Base-by-base conservation (phyloP, 257 asterid species). In the Penstemon barbatus region DNA sequence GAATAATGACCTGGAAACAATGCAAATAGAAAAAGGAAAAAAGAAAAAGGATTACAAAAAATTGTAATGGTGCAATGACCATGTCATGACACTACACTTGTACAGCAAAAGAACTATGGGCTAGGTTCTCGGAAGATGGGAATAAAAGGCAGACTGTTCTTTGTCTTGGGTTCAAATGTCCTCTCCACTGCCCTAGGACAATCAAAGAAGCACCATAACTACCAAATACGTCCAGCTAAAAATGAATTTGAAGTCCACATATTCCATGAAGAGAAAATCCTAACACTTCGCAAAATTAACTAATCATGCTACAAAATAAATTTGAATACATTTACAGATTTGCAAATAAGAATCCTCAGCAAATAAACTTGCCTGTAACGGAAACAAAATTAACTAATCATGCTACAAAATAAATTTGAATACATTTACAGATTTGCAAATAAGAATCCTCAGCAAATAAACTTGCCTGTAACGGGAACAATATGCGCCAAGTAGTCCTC, bases 381-480 rank as follows among this genome's bases (percentile, higher is more conserved):
- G 99, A 71, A 91, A 81, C 63, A 86, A 76, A 55, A 38, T 25
- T 71, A 62, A 68, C 69, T 72, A 11, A 65, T 53, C 63, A 43
- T 46, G 49, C 40, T 13, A 45, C n/a, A 49, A 51, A 51, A 40
- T 11, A 9, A 64, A 56, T 55, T 55, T 18, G 38, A 48, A 61
- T 57, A 54, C 36, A 48, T 49, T 19, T 2, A 25, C 4, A 36
- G 9, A 61, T 15, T 70, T 53, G 69, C 57, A 7, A 11, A 54
- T 46, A 57, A 50, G 40, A 68, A 59, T 42, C 61, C 57, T 57
- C 4, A 72, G 61, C 53, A 75, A 46, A 44, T 55, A 65, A 78
- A 80, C 97, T 87, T 86, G 80, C 99, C 97, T 94, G 98, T 65
- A 94, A 68, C 3, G 99, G 99, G 72, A 91, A 81, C 63, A 86